Evolutionary conservation across 1,139 yeast species (phyloP), one percentile per base, ranked within the genome.

Genomic region (Saccharomycopsis crataegensis): DNA sequence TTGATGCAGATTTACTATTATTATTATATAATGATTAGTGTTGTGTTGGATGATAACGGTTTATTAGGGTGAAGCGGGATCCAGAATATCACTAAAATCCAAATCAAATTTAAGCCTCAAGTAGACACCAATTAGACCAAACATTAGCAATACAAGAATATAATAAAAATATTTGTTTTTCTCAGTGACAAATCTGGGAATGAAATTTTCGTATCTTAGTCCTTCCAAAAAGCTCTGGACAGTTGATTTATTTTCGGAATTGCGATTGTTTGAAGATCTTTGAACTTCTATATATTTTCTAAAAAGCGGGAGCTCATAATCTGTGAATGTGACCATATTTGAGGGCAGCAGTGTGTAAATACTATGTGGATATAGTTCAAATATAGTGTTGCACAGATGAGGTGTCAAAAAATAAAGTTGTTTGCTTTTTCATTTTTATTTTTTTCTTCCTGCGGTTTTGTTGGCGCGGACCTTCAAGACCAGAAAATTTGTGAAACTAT

Each of bases 231-330:
- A 8, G 16, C 31, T 41, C 32, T 37, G n/a, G n/a, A 17, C 14
- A 12, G n/a, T 46, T 14, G 48, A 42, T 17, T 22, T 16, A 16
- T 32, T 11, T 6, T 46, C 28, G 7, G 16, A 14, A n/a, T 47
- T 44, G 14, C n/a, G 36, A 17, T 37, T 42, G 12, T 48, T 31
- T 16, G 51, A 22, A 9, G 14, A 32, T 9, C 38, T 38, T 36
- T 53, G 56, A 40, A 12, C 46, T 28, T 50, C 38, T 5, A 48
- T 45, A 40, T 53, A 53, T 41, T 40, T 41, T 31, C 43, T 48
- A 46, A 53, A 51, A 8, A 53, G 33, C 1, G 57, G 57, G n/a
- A 53, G 47, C 34, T 53, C 57, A 28, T 51, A 31, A 17, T 44
- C 50, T 33, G 54, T 46, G 14, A 53, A 43, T 4, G 9, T 28